Evolutionary conservation across 129 eudicot species (phyloP), one percentile per base, ranked within the genome.

Genomic region (Apium graveolens): DNA sequence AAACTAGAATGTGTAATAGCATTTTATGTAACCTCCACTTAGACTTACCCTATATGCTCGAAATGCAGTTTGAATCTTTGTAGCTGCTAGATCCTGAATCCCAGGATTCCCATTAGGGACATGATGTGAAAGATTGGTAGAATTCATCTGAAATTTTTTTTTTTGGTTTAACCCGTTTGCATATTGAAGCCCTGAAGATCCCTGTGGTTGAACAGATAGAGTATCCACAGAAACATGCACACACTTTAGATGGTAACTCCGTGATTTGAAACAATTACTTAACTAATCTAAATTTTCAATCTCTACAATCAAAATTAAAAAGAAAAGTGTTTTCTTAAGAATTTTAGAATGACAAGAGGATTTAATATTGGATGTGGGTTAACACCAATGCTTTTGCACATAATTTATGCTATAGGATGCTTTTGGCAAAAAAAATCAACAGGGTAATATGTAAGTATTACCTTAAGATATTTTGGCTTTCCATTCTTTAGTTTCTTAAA

Each of bases 1-100:
- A 12, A 31, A 65, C 39, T 63, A 32, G 8, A 65, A 31, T 11
- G 14, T 0, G 49, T 39, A n/a, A 71, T 42, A 72, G 66, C 66
- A 57, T 57, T 11, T 57, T 10, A n/a, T 55, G 24, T 24, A 41
- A 73, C 39, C 49, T 73, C 57, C 20, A 27, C 11, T 10, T 27
- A 45, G 26, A 24, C 55, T 73, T 43, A 73, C 77, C 57, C 49
- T 73, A 39, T 73, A 73, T n/a, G 60, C 94, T 76, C 98, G 90
- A 51, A 84, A 93, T 55, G 91, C 92, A 84, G 88, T 85, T 84
- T 93, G 98, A 79, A 93, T 90, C 68, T 81, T 79, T 55, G 84
- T 82, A 55, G 96, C 98, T 46, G 98, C 96, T 41, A 48, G 32
- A 86, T 66, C 73, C 42, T 66, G n/a, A 31, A 14, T 34, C n/a